A percentile compares a stretch with the other conserved stretches of the same genome.
phyloP scores from a whole-genome alignment of 2,329 filamentous ascomycete species.

The Coniochaeta prunicola region DNA sequence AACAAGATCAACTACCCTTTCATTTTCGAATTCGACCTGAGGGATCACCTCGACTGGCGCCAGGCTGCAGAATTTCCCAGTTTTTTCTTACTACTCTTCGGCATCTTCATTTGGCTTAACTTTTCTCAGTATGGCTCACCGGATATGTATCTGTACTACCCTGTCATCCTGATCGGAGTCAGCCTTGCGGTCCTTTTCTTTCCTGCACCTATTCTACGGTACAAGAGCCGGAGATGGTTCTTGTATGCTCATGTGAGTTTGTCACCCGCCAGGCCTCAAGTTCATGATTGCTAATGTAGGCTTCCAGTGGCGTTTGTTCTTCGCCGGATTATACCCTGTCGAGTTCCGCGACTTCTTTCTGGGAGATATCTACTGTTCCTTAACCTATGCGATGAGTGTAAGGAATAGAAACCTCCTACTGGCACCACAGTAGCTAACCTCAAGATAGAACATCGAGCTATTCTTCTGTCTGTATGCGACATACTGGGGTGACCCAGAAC shows the following conservation, averaged over 20 bases:
- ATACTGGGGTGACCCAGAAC: constrained; percentile 61
- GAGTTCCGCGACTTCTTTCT: constrained; percentile 97
- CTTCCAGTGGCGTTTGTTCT: constrained; percentile 70
- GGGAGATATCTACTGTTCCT: constrained; percentile 94
- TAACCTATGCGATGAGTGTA: constrained; percentile 84
- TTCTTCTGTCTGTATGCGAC: constrained; percentile 93
- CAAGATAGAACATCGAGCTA: constrained; percentile 68
- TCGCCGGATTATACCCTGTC: constrained; percentile 84
- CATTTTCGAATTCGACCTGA: constrained; percentile 91
- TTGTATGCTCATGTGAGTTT: constrained; percentile 73
- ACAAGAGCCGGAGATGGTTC: constrained; percentile 77
- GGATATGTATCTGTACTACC: constrained; percentile 76
- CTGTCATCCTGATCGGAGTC: constrained; percentile 68
- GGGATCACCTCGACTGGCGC: constrained; percentile 83
- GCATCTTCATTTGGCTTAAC: constrained; percentile 82
- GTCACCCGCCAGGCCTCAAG: background rate
- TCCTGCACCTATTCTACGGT: constrained; percentile 66
- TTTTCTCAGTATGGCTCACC: constrained; percentile 63
- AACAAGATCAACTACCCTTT: constrained; percentile 94
- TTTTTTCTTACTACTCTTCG: constrained; percentile 71
- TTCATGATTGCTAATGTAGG: constrained; percentile 18
- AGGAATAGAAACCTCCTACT: constrained; percentile 26
- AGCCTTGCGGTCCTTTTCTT: constrained; percentile 65
- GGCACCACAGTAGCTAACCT: constrained; percentile 4
- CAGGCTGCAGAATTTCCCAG: constrained; percentile 81